Evolutionary conservation across 352 stramenopile genomes (phyloP), one percentile per base, ranked within the genome.

Genomic region (Phytophthora sp.): DNA sequence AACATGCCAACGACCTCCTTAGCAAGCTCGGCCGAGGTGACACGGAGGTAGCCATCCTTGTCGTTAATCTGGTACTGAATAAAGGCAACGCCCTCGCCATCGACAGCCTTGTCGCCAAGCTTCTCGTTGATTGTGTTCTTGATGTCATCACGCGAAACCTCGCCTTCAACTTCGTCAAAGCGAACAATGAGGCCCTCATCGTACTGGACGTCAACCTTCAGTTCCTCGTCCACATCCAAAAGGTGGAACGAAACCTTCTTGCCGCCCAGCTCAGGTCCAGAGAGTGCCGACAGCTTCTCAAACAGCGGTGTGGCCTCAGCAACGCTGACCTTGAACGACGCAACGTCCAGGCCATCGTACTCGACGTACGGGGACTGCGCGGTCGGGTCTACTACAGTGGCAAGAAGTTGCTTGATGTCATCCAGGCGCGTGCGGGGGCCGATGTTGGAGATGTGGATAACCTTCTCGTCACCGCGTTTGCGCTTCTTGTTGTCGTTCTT

Each of bases 21-120:
- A 5, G 85, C 84, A 17, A 83, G 77, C 4, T 79, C 81, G 18
- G 83, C 70, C 26, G 51, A 77, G 12, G 82, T 86, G 32, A 92
- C 70, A 46, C 84, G 86, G 39, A 95, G 51, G 57, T 78, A 74
- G 32, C 82, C 86, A 62, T 77, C 86, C 62, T 85, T 79, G 51
- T 84, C 81, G 27, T 81, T 79, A 43, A 94, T 82, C 63, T 94
- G 86, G 67, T 94, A 94, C 75, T 95, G 81, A 69, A 94, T 94
- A 62, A 91, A 95, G 7, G 85, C 87, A 24, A 95, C 79, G 35
- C 82, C 80, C 9, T 79, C 65, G 21, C 83, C 82, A 9, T 89
- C 79, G 1, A 38, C 54, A 27, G 81, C 83, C 58, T 87, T 89
- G 4, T 89, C 82, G 15, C 79, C 83, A 32, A 94, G 82, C 67